These are phyloP conservation scores for Xanthoconium separans DNA, from an alignment of 1,284 basidiomycete species.

Conservation along the genomic window DNA sequence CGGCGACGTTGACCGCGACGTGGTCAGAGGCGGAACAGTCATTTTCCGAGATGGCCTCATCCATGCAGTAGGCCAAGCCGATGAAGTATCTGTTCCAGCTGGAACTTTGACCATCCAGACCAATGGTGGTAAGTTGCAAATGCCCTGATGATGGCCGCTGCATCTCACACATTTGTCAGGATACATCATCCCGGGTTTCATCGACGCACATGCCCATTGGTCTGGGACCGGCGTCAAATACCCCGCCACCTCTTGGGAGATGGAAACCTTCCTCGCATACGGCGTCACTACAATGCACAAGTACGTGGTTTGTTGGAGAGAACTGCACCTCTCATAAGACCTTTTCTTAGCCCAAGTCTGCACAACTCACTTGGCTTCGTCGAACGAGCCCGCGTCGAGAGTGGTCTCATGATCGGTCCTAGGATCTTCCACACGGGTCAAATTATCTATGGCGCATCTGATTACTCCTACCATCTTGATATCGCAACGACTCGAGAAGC, in stretches of 20 bases:
- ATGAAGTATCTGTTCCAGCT: slow-evolving; percentile 37
- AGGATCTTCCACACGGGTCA: slow-evolving; percentile 69
- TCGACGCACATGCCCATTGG: slow-evolving; percentile 78
- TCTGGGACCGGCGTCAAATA: slow-evolving; percentile 47
- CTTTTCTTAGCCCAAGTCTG: slow-evolving; percentile 54
- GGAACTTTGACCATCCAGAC: slow-evolving; percentile 55
- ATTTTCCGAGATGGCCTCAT: slow-evolving; percentile 57
- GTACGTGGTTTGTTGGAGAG: slow-evolving; percentile 36
- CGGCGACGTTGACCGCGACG: slow-evolving; percentile 36
- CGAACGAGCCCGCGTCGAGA: slow-evolving; percentile 65
- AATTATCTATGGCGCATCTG: slow-evolving; percentile 63
- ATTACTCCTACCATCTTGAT: slow-evolving; percentile 54
- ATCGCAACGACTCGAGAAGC: slow-evolving; percentile 62
- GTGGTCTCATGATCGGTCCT: slow-evolving; percentile 64
- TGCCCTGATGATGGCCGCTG: not conserved
- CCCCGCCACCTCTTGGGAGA: slow-evolving; percentile 69
- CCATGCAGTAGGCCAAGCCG: slow-evolving; percentile 43
- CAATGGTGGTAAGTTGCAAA: slow-evolving; percentile 51
- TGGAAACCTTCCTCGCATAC: slow-evolving; percentile 72
- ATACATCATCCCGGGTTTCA: slow-evolving; percentile 66
- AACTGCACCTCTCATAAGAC: not conserved
- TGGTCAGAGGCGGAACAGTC: slow-evolving; percentile 51
- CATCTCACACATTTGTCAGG: slow-evolving; percentile 37
- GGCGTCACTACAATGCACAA: slow-evolving; percentile 79
- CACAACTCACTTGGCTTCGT: slow-evolving; percentile 58